Evolutionary conservation across 2,329 filamentous ascomycete genomes (phyloP).

Genomic region (Pseudogymnoascus sp.): DNA sequence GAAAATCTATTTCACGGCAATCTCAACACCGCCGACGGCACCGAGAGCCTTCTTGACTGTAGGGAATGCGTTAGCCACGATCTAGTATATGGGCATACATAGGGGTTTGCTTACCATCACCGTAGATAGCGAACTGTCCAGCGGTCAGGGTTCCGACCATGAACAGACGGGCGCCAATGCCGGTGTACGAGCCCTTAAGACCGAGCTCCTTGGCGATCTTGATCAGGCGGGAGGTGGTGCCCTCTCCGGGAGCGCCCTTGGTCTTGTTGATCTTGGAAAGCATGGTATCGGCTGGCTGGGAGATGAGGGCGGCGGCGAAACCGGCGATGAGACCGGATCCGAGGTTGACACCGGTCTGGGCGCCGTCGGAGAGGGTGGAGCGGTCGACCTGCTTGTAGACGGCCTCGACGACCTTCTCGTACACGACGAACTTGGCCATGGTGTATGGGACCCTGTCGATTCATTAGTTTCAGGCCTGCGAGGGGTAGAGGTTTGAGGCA

Average conservation of each 20-base stretch:
- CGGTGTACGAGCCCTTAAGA: conserved; percentile 65
- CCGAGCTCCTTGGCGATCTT: conserved; percentile 86
- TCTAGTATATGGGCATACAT: not conserved
- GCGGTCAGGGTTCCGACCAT: conserved; percentile 60
- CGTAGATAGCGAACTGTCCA: conserved; percentile 86
- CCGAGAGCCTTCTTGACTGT: conserved; percentile 56
- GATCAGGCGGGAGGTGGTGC: conserved; percentile 69
- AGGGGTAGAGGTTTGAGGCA: conserved; percentile 14
- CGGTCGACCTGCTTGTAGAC: conserved; percentile 65
- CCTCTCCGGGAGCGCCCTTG: conserved; percentile 77
- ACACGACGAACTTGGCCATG: conserved; percentile 92
- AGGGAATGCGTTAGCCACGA: conserved; percentile 16
- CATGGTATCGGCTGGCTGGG: conserved; percentile 89
- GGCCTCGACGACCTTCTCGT: conserved; percentile 75
- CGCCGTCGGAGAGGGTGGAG: conserved; percentile 53
- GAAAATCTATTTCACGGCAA: conserved; percentile 34
- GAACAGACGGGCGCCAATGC: conserved; percentile 73
- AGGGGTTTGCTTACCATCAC: conserved; percentile 35
- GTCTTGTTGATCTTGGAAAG: conserved; percentile 95
- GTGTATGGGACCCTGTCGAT: conserved; percentile 70
- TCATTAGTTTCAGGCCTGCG: conserved; percentile 15
- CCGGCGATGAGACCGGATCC: conserved; percentile 67
- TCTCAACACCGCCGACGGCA: conserved; percentile 69
- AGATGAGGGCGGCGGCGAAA: conserved; percentile 81
- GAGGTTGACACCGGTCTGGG: conserved; percentile 75